Base-by-base conservation (phyloP, 1,284 basidiomycete species). In the Leccinum fallax region DNA sequence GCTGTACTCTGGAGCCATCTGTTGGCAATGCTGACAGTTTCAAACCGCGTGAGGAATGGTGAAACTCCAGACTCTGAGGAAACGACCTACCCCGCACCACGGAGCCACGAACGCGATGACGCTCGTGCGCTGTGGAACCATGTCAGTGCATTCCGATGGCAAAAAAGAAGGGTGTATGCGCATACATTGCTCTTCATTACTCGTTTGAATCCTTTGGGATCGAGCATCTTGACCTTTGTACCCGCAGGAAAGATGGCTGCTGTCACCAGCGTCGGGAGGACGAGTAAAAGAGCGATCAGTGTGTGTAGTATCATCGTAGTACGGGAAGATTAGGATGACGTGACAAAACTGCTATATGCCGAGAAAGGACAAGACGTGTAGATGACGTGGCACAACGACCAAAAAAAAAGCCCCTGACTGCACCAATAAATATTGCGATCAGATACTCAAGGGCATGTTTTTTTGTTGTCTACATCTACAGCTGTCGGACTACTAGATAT, bases 61-160 rank as follows among this genome's bases (percentile, higher is more conserved):
- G 8, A 38, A 16, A 53, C 19, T n/a, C 46, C 3, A 30, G 40
- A 46, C 10, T 10, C n/a, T 19, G 19, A 15, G 57, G 8, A 30
- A 21, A 11, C 16, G 11, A 75, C 90, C 75, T 74, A 93, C 93
- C 64, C 91, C 92, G 70, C 92, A 93, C 92, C 93, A 95, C 7
- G 93, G 91, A 28, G 93, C 94, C 8, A 95, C 90, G 70, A 95
- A 95, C 2, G 93, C 93, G n/a, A 95, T 87, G 68, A 94, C 74
- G 55, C 82, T 86, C 34, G 91, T 90, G 76, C 84, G 79, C 91
- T 43, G 53, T 32, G 32, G 21, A 8, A 61, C 8, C 0, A 24
- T 36, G 13, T 62, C 9, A 63, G 54, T 57, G 40, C 11, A 28
- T 55, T 55, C 53, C 4, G 26, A 15, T 4, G 21, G 13, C 5